These are phyloP conservation scores for Pontederia paniculata DNA, from an alignment of 176 grass and related monocot species.

Conservation along the genomic window DNA sequence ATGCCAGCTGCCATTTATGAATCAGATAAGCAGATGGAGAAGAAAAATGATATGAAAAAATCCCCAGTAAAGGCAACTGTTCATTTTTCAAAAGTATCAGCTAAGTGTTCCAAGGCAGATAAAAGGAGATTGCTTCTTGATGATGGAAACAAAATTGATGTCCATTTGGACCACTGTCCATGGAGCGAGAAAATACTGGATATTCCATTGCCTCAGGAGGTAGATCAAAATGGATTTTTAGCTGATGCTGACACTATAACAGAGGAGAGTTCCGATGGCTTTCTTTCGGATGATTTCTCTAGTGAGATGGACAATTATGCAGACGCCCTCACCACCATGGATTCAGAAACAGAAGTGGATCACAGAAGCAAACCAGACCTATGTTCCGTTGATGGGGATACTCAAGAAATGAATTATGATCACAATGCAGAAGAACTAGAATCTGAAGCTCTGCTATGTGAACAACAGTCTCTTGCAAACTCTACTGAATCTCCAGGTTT, in stretches of 20 bases:
- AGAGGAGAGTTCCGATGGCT: constrained; percentile 46
- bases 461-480: not conserved
- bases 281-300: constrained; percentile 48
- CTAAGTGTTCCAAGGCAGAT: not conserved
- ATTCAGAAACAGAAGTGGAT: constrained; percentile 65
- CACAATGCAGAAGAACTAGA: not conserved
- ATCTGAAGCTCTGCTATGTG: not conserved
- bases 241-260: constrained; percentile 14
- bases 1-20: not conserved
- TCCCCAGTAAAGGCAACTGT: not conserved
- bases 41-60: not conserved
- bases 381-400: constrained; percentile 6
- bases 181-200: constrained; percentile 34
- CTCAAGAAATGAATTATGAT: constrained; percentile 26
- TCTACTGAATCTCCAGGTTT: constrained; percentile 8
- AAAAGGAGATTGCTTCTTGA: constrained; percentile 2
- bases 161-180: constrained; percentile 1
- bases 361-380: constrained; percentile 7
- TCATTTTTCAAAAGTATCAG: not conserved
- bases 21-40: not conserved
- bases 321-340: constrained; percentile 59
- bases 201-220: constrained; percentile 25
- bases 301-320: constrained; percentile 42
- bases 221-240: constrained; percentile 14
- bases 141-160: constrained; percentile 3